Percentiles rank a stretch among this genome's conserved stretches.
Evolutionary conservation across 495 filamentous ascomycete genomes (phyloP).

Genomic region (Ascodesmis nigricans): DNA sequence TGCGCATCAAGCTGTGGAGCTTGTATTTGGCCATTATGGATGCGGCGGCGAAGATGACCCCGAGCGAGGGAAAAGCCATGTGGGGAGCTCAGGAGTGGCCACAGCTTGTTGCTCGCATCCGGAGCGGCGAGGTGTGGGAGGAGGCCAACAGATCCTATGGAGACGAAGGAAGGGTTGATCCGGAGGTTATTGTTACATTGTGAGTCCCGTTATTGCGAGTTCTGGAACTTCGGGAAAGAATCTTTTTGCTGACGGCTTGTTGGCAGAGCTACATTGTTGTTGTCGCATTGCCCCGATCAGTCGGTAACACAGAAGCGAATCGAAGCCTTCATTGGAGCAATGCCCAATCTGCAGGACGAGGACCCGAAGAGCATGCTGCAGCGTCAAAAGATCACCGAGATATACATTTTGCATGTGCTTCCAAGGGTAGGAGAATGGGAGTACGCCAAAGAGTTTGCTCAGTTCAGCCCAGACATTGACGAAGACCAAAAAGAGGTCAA

Average conservation of each 20-base stretch:
- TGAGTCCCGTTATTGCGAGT: constrained; percentile 26
- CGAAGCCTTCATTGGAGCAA: constrained; percentile 71
- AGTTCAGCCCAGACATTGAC: constrained; percentile 59
- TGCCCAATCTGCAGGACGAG: constrained; percentile 26
- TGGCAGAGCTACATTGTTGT: constrained; percentile 62
- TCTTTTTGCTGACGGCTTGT: neutral
- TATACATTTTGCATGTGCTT: constrained; percentile 83
- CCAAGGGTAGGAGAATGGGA: constrained; percentile 84
- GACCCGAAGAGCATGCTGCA: constrained; percentile 16
- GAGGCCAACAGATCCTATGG: constrained; percentile 63
- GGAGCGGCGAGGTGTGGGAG: constrained; percentile 79
- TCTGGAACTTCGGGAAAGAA: constrained; percentile 10
- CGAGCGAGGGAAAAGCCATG: constrained; percentile 70
- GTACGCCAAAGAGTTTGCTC: constrained; percentile 77
- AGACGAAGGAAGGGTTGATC: constrained; percentile 70
- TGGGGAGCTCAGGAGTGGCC: constrained; percentile 76
- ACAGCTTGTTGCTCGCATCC: constrained; percentile 50
- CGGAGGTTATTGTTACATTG: constrained; percentile 86
- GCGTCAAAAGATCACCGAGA: constrained; percentile 70
- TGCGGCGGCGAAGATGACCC: constrained; percentile 63
- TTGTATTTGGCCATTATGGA: constrained; percentile 85
- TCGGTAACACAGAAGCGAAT: constrained; percentile 62
- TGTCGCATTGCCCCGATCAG: constrained; percentile 70
- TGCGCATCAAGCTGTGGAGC: constrained; percentile 88
- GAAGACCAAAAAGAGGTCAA: constrained; percentile 64